Conservation (phyloP, 2,329 filamentous ascomycete species). For the Fusarium nematophilum region DNA sequence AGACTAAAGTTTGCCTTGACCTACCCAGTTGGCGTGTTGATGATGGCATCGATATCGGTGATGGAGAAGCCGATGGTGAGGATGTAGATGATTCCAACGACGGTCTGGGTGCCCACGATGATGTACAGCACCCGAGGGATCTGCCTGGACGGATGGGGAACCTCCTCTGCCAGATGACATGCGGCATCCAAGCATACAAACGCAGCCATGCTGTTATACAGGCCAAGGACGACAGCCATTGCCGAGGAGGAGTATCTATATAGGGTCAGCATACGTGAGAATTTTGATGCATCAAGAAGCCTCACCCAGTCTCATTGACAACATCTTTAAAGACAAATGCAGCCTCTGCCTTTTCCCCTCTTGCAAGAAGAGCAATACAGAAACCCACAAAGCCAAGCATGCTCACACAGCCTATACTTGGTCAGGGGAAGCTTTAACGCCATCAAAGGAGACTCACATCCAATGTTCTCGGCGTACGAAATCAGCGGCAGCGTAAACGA, state of each 20-base stretch:
- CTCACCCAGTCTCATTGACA: neutral
- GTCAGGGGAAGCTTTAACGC: no score
- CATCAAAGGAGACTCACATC: constrained; percentile 2
- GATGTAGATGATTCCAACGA: constrained; percentile 3
- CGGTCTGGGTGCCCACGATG: neutral
- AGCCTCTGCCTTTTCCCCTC: neutral
- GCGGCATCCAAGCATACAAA: neutral
- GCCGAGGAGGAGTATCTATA: neutral
- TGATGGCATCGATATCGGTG: neutral
- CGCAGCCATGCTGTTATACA: neutral
- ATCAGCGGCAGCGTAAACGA: neutral
- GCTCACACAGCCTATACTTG: no score
- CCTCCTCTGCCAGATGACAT: neutral
- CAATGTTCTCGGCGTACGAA: neutral
- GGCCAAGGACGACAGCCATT: neutral
- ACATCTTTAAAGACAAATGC: neutral
- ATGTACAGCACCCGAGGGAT: neutral
- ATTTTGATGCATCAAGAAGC: neutral
- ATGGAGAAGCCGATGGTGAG: constrained; percentile 4
- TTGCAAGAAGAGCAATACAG: neutral
- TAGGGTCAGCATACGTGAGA: neutral
- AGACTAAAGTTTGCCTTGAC: neutral
- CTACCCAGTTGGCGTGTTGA: constrained; percentile 3
- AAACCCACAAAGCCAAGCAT: constrained; percentile 6
- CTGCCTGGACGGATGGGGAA: neutral